phyloP scores from a whole-genome alignment of 129 eudicot genomes.

The Arctium minus region DNA sequence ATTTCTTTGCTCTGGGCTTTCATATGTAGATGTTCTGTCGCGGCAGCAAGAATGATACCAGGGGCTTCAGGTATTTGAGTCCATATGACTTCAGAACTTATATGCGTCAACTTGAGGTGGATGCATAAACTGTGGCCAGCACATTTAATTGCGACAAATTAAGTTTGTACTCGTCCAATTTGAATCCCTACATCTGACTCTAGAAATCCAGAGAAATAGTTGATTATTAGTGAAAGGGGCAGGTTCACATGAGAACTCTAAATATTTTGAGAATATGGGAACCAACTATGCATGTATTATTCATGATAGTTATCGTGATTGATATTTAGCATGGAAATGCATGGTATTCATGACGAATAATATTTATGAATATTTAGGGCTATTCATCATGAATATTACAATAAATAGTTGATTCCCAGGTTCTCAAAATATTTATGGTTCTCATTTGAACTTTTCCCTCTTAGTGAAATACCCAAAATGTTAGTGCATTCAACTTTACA shows the following conservation, averaged over 20 bases:
- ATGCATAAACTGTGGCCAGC: background rate
- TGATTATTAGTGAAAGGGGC: background rate
- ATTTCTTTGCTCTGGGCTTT: background rate
- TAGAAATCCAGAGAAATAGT: background rate
- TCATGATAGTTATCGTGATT: background rate
- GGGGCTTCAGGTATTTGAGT: constrained; percentile 75
- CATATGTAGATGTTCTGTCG: constrained; percentile 83
- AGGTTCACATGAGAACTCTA: background rate
- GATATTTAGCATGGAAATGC: background rate
- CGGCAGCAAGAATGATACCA: constrained; percentile 89
- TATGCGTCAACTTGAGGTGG: background rate
- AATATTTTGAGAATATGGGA: background rate
- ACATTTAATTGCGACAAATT: background rate
- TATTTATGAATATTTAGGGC: too few species aligned
- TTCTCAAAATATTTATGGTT: background rate
- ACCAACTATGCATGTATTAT: background rate
- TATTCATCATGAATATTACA: background rate
- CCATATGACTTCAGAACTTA: background rate
- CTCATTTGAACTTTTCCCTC: background rate
- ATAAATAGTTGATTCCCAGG: background rate
- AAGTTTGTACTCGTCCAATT: background rate
- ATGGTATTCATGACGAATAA: background rate
- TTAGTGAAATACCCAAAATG: background rate
- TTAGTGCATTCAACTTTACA: background rate
- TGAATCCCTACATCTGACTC: background rate